Evolutionary conservation across 2,329 filamentous ascomycete species (phyloP), one percentile per base, ranked within the genome.

Genomic region (Nemania abortiva): DNA sequence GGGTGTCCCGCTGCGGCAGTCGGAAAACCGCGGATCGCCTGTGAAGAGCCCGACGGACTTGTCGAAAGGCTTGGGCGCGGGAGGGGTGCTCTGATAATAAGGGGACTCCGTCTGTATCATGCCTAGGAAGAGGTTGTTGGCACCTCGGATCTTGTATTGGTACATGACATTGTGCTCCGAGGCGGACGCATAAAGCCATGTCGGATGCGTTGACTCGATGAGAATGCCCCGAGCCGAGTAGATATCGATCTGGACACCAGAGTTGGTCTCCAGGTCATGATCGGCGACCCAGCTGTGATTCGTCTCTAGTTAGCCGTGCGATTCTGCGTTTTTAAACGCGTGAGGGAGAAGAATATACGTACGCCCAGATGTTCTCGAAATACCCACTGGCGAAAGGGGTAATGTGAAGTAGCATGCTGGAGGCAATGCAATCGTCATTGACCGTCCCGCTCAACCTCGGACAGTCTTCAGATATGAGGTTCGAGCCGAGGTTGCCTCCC

Each of bases 401-500:
- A 1, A 88, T 70, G 70, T 86, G 84, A 1, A 88, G 73, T 52
- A 86, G 71, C 54, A 86, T 63, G 73, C 88, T 89, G 6, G 89
- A 88, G 22, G 86, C 90, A 6, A 87, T 84, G 77, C 91, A 93
- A 11, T 83, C 27, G 2, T 2, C 15, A 11, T 34, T 13, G 24
- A 50, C 6, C 2, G 24, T 27, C 24, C 24, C 24, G 2, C 27
- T 50, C 6, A 60, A 9, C 1, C 7, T 13, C 1, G 57, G 57
- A 20, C 57, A 60, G 2, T 83, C 86, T 74, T 87, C 83, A 27
- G 86, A 85, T 76, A 90, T 88, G 9, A 94, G 84, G 61, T 89
- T 81, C 18, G 90, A 91, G 47, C 91, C 91, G 1, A 86, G 85
- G 24, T 87, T 88, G n/a, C 92, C 92, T 72, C 91, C 92, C 67